These are phyloP conservation scores for Kazachstania sp. DNA, from an alignment of 1,139 yeast species.

Conservation along the genomic window DNA sequence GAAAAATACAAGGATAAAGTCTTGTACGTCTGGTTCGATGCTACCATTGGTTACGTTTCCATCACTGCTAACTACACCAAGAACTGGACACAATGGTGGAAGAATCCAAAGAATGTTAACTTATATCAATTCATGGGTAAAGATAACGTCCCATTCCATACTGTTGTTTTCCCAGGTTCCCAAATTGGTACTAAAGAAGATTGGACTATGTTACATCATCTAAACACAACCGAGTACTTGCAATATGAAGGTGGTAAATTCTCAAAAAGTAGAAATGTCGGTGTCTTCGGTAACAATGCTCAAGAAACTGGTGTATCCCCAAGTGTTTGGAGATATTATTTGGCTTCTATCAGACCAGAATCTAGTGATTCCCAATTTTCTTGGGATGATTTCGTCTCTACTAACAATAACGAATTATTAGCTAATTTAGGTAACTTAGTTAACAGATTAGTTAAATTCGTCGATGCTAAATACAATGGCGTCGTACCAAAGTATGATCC, in stretches of 20 bases:
- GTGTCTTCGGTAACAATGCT: conserved; percentile 96
- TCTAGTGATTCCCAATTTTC: conserved; percentile 91
- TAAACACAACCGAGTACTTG: conserved; percentile 91
- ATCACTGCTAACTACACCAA: conserved; percentile 89
- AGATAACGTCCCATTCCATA: conserved; percentile 97
- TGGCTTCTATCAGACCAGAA: conserved; percentile 88
- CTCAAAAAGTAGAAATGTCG: conserved; percentile 90
- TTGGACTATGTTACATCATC: conserved; percentile 87
- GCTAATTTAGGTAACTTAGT: conserved; percentile 96
- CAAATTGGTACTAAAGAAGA: conserved; percentile 77
- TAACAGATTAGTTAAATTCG: conserved; percentile 84
- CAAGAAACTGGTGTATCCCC: conserved; percentile 83
- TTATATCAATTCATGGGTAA: conserved; percentile 98
- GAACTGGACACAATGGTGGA: conserved; percentile 86
- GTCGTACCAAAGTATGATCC: conserved; percentile 62
- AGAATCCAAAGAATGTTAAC: conserved; percentile 71
- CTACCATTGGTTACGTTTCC: conserved; percentile 90
- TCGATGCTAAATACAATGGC: conserved; percentile 81
- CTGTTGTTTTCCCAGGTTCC: conserved; percentile 91
- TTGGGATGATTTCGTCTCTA: conserved; percentile 89
- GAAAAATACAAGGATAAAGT: conserved; percentile 78
- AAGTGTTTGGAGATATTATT: conserved; percentile 94
- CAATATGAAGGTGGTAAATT: conserved; percentile 97
- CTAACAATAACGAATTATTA: conserved; percentile 83
- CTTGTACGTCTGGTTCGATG: conserved; percentile 96